A percentile compares a stretch with the other conserved stretches of the same genome.
Evolutionary conservation across 2,329 filamentous ascomycete genomes (phyloP).

Genomic region (Ophiocordyceps camponoti-rufipedis): DNA sequence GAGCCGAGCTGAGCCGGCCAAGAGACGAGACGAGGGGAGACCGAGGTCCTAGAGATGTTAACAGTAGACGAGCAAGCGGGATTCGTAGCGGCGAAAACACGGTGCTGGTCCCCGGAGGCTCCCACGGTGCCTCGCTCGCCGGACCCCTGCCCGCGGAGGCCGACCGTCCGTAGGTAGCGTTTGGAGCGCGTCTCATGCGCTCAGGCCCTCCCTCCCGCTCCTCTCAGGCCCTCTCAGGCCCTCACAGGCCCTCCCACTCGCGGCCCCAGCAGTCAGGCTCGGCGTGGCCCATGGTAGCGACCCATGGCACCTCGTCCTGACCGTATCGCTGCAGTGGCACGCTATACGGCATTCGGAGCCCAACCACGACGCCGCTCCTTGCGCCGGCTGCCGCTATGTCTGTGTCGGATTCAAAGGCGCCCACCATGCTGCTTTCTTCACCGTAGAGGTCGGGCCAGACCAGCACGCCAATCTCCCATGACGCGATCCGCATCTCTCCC

Average conservation of each 20-base stretch:
- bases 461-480: slow-evolving; percentile 70
- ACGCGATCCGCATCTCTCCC: slow-evolving; percentile 52
- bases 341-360: slow-evolving; percentile 68
- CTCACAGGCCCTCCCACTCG: slow-evolving; percentile 19
- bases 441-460: slow-evolving; percentile 53
- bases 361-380: slow-evolving; percentile 27
- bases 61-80: too few species aligned
- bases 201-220: slow-evolving; percentile 14
- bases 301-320: slow-evolving; percentile 55
- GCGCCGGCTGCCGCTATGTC: slow-evolving; percentile 6
- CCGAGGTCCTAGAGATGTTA: too few species aligned
- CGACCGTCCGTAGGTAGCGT: not conserved
- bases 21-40: too few species aligned
- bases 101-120: not conserved
- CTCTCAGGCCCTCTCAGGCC: too few species aligned
- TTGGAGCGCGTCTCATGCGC: not conserved
- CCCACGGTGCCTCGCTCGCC: not conserved
- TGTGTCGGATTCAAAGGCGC: slow-evolving; percentile 44
- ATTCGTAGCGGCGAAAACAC: not conserved
- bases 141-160: not conserved
- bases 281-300: slow-evolving; percentile 38
- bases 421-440: slow-evolving; percentile 40
- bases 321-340: slow-evolving; percentile 53
- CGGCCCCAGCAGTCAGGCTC: slow-evolving; percentile 43
- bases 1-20: too few species aligned